Evolutionary conservation across 345 rosid genomes (phyloP).

Genomic region (Lepidium africanum): DNA sequence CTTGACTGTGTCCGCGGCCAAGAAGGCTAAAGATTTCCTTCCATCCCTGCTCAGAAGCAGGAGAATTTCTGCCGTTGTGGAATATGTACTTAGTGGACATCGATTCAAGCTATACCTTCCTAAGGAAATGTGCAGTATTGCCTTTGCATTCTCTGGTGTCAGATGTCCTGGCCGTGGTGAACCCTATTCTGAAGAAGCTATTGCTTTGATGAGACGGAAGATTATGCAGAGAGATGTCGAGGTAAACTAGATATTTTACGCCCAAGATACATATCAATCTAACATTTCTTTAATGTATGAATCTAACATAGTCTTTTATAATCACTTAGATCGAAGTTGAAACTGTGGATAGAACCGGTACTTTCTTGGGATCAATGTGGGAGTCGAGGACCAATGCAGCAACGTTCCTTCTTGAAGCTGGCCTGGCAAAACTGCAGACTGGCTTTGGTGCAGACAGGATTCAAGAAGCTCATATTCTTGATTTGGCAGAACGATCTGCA

Average conservation of each 20-base stretch:
- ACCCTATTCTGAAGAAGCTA: constrained; percentile 90
- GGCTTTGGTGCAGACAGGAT: constrained; percentile 82
- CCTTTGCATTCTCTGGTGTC: constrained; percentile 96
- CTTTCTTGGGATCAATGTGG: constrained; percentile 96
- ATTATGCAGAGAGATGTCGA: constrained; percentile 98
- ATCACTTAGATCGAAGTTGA: constrained; percentile 74
- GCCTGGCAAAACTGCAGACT: constrained; percentile 84
- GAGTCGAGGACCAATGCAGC: constrained; percentile 75
- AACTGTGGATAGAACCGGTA: constrained; percentile 89
- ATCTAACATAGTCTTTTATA: constrained; percentile 9
- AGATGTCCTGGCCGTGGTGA: constrained; percentile 96
- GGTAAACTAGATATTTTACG: constrained; percentile 33
- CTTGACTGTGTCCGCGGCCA: constrained; percentile 59
- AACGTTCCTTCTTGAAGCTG: constrained; percentile 75
- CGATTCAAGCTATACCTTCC: constrained; percentile 92
- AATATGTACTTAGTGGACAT: constrained; percentile 96
- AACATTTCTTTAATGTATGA: neutral
- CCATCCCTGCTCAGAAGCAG: constrained; percentile 72
- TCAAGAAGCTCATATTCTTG: constrained; percentile 76
- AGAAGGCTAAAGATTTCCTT: constrained; percentile 88
- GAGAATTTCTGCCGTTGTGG: constrained; percentile 80
- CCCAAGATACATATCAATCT: neutral
- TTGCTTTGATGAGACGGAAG: constrained; percentile 84
- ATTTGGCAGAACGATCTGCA: constrained; percentile 81
- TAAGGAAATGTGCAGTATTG: constrained; percentile 91